These are phyloP conservation scores for Skeletonema costatum DNA, from an alignment of 108 stramenopile species.

Conservation along the genomic window DNA sequence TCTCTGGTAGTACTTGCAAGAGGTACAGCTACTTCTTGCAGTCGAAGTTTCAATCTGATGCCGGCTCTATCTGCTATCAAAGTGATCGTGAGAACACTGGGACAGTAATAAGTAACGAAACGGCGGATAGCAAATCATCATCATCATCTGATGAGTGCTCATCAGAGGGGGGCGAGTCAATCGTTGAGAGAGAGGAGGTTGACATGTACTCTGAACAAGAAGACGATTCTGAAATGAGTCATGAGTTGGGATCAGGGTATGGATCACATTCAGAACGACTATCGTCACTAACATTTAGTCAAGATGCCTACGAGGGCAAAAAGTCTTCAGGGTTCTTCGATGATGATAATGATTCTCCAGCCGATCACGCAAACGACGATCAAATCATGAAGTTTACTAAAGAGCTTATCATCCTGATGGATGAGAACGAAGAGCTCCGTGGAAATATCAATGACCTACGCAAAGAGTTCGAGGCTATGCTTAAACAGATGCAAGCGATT, in stretches of 20 bases:
- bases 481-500: neutral
- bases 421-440: neutral
- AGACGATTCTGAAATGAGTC: neutral
- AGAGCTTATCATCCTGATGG: neutral
- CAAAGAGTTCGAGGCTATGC: neutral
- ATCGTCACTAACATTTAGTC: neutral
- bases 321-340: neutral
- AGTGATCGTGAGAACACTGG: neutral
- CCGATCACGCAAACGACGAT: neutral
- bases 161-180: neutral
- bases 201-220: neutral
- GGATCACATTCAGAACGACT: neutral
- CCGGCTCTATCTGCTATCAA: neutral
- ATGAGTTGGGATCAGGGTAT: neutral
- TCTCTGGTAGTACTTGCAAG: neutral
- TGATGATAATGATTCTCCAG: neutral
- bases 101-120: neutral
- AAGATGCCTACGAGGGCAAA: neutral
- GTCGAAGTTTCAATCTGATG: neutral
- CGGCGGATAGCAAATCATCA: neutral
- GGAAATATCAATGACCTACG: neutral
- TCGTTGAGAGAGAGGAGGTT: neutral
- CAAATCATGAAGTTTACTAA: neutral
- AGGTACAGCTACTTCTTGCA: neutral
- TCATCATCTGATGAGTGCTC: neutral